Evolutionary conservation across 1,139 yeast genomes (phyloP).

Genomic region (Magnusiomyces fungicola): DNA sequence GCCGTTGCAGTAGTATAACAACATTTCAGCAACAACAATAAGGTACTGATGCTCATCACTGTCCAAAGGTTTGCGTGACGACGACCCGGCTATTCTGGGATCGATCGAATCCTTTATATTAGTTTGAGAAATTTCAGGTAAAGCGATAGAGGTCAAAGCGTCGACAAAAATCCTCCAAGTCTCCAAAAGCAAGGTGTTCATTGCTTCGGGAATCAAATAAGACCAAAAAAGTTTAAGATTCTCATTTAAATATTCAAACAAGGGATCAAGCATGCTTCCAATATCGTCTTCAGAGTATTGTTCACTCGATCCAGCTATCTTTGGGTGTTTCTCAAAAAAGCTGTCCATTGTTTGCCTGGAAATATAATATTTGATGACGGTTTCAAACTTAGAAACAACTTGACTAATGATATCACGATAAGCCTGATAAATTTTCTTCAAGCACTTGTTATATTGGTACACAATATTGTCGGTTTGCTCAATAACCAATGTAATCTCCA

Average conservation of each 20-base stretch:
- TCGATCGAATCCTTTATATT: not conserved
- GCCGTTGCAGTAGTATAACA: not conserved
- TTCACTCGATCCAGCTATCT: too few relatives aligned
- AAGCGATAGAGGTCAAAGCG: not conserved
- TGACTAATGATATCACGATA: not conserved
- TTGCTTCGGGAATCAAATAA: not conserved
- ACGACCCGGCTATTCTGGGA: not conserved
- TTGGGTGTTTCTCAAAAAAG: not conserved
- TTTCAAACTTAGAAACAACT: not conserved
- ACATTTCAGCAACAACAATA: not conserved
- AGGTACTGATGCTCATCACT: not conserved
- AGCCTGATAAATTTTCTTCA: constrained; percentile 1
- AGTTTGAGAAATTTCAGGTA: constrained; percentile 4
- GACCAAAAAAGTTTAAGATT: not conserved
- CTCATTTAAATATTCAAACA: constrained; percentile 2
- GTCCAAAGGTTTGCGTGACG: not conserved
- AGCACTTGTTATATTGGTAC: constrained; percentile 6
- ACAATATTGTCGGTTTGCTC: constrained; percentile 1
- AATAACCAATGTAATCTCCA: not conserved
- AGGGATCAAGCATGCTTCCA: not conserved
- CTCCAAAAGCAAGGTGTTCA: not conserved
- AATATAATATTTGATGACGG: constrained; percentile 2
- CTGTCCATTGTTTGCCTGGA: constrained; percentile 2
- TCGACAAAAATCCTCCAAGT: constrained; percentile 5
- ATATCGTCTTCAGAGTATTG: not conserved